phyloP scores from a whole-genome alignment of 345 rosid genomes.

The Populus nigra region DNA sequence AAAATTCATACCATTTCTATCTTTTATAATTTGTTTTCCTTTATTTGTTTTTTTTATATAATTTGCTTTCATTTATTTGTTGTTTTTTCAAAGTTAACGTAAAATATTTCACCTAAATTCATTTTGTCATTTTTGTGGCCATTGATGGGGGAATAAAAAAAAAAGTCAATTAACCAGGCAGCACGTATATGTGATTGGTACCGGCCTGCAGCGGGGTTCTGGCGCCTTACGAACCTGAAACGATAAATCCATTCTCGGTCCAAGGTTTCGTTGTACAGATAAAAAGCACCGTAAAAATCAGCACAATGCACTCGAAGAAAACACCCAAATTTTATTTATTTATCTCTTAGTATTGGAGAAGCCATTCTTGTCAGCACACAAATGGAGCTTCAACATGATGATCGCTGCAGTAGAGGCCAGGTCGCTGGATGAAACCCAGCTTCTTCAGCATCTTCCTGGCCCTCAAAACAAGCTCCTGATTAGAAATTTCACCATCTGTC shows the following conservation, averaged over 20 bases:
- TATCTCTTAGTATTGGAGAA: background rate
- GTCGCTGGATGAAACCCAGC: slow-evolving; percentile 89
- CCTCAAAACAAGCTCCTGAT: slow-evolving; percentile 55
- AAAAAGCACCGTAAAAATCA: background rate
- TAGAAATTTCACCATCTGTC: slow-evolving; percentile 54
- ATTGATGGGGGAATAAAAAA: background rate
- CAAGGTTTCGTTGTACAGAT: background rate
- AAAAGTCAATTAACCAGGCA: background rate
- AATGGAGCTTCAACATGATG: slow-evolving; percentile 56
- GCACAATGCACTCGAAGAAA: background rate
- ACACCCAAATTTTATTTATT: background rate
- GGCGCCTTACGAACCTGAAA: background rate
- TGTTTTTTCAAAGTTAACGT: no score
- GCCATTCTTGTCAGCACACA: slow-evolving; percentile 34
- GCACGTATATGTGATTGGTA: background rate
- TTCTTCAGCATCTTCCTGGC: slow-evolving; percentile 63
- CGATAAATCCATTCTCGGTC: background rate
- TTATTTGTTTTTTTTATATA: no score
- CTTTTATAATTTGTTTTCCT: background rate
- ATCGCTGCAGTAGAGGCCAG: slow-evolving; percentile 91
- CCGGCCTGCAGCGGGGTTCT: background rate
- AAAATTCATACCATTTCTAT: no score
- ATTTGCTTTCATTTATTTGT: background rate
- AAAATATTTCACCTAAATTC: background rate
- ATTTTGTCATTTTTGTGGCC: background rate